Percentiles rank a stretch among this genome's conserved stretches.
Conservation (phyloP, 257 asterid genomes). For the Phtheirospermum japonicum region DNA sequence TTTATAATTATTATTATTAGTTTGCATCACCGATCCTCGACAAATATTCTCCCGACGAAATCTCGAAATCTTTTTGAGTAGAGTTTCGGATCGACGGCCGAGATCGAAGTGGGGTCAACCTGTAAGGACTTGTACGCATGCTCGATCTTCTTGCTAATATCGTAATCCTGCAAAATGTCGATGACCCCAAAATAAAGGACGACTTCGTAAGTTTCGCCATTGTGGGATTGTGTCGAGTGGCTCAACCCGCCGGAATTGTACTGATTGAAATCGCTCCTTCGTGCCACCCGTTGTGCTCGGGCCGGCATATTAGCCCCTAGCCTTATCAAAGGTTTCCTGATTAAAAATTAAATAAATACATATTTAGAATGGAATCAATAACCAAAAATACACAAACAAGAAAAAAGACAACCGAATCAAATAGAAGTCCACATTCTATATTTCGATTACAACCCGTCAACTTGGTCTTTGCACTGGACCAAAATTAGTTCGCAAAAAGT, state of each 20-base stretch:
- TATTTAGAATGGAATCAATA: slow-evolving; percentile 7
- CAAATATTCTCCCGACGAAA: slow-evolving; percentile 70
- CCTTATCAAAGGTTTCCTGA: slow-evolving; percentile 79
- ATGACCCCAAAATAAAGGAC: slow-evolving; percentile 91
- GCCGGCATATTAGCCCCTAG: slow-evolving; percentile 99
- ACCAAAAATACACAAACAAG: not conserved
- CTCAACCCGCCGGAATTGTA: slow-evolving; percentile 51
- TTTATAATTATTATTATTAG: not conserved
- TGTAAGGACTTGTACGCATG: slow-evolving; percentile 93
- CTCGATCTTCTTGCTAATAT: slow-evolving; percentile 89
- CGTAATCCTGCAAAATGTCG: slow-evolving; percentile 90
- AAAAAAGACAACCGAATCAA: not conserved
- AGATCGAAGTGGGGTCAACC: slow-evolving; percentile 77
- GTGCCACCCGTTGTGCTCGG: slow-evolving; percentile 69
- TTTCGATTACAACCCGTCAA: too few species aligned
- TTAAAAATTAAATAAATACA: slow-evolving; percentile 11
- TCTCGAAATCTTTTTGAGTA: slow-evolving; percentile 88
- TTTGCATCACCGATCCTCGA: slow-evolving; percentile 60
- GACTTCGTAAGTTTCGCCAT: slow-evolving; percentile 66
- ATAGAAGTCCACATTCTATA: too few species aligned
- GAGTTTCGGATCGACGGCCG: slow-evolving; percentile 92
- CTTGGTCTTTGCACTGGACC: too few species aligned
- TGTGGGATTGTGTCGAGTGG: slow-evolving; percentile 42
- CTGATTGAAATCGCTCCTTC: slow-evolving; percentile 79
- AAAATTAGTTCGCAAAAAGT: too few species aligned